A percentile compares a stretch with the other conserved stretches of the same genome.
phyloP scores from a whole-genome alignment of 2,329 filamentous ascomycete genomes.

The Zarea fungicola region DNA sequence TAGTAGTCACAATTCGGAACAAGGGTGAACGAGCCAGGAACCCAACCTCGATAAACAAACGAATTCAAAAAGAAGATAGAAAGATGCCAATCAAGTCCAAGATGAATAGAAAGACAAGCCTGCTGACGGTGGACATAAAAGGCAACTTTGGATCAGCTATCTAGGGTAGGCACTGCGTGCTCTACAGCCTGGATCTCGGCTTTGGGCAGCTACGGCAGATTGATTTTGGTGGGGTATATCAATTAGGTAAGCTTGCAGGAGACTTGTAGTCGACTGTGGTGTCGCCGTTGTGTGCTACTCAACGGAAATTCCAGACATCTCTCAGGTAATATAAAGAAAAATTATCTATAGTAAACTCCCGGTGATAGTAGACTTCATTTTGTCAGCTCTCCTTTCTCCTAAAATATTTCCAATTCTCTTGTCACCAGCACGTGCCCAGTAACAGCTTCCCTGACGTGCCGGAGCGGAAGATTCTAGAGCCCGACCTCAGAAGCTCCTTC shows the following conservation, averaged over 20 bases:
- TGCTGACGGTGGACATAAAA: no score
- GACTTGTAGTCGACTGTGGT: neutral
- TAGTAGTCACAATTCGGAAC: no score
- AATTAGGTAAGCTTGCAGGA: slow-evolving; percentile 1
- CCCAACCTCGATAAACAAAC: no score
- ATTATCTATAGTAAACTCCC: no score
- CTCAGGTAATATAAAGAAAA: no score
- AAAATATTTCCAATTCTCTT: neutral
- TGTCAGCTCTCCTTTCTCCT: no score
- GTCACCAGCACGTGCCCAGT: neutral
- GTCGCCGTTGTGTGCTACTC: neutral
- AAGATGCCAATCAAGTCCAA: no score
- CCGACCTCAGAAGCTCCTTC: neutral
- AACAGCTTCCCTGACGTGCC: neutral
- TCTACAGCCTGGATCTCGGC: slow-evolving; percentile 7
- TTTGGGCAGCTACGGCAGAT: neutral
- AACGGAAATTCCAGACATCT: no score
- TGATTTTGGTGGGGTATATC: neutral
- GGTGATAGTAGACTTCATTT: no score
- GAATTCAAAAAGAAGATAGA: no score
- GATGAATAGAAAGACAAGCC: no score
- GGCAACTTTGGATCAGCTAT: neutral
- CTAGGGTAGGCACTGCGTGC: slow-evolving; percentile 2
- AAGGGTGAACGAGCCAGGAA: no score
- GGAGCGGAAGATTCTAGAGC: slow-evolving; percentile 7